These are phyloP conservation scores for Phytopythium aichiense DNA, from an alignment of 352 stramenopile genomes.

Conservation along the genomic window DNA sequence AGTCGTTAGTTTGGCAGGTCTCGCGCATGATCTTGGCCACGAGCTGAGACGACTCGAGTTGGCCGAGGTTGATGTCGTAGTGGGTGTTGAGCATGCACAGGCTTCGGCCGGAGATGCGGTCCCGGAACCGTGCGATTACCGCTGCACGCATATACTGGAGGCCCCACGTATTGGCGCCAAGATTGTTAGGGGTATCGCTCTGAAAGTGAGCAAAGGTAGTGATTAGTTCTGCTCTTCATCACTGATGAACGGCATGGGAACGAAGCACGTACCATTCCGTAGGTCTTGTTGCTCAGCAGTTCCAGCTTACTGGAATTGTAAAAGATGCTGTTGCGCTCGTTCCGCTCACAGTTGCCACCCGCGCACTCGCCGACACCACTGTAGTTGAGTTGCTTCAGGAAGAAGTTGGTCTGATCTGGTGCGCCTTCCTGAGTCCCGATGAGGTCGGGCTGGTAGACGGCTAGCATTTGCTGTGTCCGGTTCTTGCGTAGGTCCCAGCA, in stretches of 20 bases:
- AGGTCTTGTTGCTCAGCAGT: constrained; percentile 36
- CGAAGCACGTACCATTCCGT: constrained; percentile 45
- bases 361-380: constrained; percentile 51
- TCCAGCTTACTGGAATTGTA: constrained; percentile 42
- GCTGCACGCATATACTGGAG: constrained; percentile 57
- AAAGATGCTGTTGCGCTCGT: constrained; percentile 72
- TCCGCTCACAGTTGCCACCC: constrained; percentile 36
- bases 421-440: constrained; percentile 64
- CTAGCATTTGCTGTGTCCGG: constrained; percentile 33
- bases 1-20: constrained; percentile 42
- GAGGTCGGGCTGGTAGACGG: constrained; percentile 48
- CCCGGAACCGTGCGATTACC: constrained; percentile 50
- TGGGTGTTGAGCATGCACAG: constrained; percentile 80
- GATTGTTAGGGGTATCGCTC: constrained; percentile 55
- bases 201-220: constrained; percentile 5
- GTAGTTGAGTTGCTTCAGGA: constrained; percentile 38
- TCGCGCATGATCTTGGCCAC: constrained; percentile 37
- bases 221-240: background rate
- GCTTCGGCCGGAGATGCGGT: constrained; percentile 18
- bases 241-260: background rate
- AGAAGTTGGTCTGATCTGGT: constrained; percentile 51
- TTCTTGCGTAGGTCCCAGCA: constrained; percentile 58
- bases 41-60: constrained; percentile 48
- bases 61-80: constrained; percentile 56
- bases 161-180: constrained; percentile 61